phyloP scores from a whole-genome alignment of 805 yeast genomes.

The Cyberlindnera xishuangbannaensis region DNA sequence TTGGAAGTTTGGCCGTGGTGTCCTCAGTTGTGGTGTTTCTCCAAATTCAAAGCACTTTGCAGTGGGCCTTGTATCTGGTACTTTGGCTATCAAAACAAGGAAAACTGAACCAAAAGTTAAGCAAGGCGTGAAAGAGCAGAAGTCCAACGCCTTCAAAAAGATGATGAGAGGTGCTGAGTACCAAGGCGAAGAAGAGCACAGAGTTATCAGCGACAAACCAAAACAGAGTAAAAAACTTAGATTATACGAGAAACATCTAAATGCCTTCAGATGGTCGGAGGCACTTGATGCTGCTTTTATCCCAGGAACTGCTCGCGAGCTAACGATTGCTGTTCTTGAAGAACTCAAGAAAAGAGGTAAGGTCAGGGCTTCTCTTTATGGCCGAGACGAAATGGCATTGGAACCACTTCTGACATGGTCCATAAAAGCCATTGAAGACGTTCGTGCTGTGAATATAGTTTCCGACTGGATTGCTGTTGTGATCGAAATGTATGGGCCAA shows the following conservation, averaged over 20 bases:
- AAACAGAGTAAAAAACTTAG: conserved; percentile 57
- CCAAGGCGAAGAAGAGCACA: conserved; percentile 82
- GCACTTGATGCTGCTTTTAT: conserved; percentile 85
- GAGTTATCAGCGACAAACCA: conserved; percentile 54
- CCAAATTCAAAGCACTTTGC: conserved; percentile 85
- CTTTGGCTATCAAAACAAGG: conserved; percentile 83
- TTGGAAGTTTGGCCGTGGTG: conserved; percentile 96
- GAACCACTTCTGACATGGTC: conserved; percentile 89
- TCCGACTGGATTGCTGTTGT: conserved; percentile 76
- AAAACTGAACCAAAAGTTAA: conserved; percentile 24
- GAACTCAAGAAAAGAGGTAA: conserved; percentile 89
- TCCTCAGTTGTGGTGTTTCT: conserved; percentile 81
- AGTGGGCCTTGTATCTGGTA: conserved; percentile 86
- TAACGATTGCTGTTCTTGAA: conserved; percentile 74
- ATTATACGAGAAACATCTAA: conserved; percentile 76
- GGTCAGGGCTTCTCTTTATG: conserved; percentile 69
- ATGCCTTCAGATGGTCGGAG: conserved; percentile 87
- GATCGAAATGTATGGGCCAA: conserved; percentile 66
- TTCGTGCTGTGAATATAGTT: conserved; percentile 51
- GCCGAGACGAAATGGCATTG: conserved; percentile 79
- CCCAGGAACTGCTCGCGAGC: conserved; percentile 73
- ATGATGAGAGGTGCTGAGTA: conserved; percentile 91
- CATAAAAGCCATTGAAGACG: conserved; percentile 67
- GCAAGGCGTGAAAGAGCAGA: conserved; percentile 31
- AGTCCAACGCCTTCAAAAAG: conserved; percentile 63